phyloP scores from a whole-genome alignment of 2,329 filamentous ascomycete genomes.

The Venturiaceae sp. region DNA sequence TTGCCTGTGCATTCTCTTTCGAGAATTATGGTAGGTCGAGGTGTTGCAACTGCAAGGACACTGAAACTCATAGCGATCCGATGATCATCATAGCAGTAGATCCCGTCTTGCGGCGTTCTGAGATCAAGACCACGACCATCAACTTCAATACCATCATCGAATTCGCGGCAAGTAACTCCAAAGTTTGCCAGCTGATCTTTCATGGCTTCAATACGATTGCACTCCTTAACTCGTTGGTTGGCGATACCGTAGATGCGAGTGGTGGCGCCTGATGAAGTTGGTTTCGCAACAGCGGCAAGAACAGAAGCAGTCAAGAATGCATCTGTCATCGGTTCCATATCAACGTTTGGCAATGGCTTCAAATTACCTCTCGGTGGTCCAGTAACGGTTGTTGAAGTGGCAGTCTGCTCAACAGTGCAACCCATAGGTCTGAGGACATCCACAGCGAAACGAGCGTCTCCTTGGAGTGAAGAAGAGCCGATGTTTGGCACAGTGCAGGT shows the following conservation, averaged over 20 bases:
- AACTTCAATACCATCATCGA: constrained; percentile 87
- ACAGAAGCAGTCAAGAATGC: constrained; percentile 94
- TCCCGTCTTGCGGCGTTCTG: constrained; percentile 45
- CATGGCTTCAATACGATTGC: constrained; percentile 94
- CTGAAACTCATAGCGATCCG: constrained; percentile 98
- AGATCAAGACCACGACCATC: constrained; percentile 46
- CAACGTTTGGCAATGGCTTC: constrained; percentile 68
- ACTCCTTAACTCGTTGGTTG: constrained; percentile 96
- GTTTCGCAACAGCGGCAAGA: constrained; percentile 77
- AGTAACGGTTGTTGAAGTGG: constrained; percentile 81
- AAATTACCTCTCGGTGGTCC: constrained; percentile 69
- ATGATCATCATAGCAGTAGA: constrained; percentile 96
- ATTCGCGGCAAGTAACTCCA: constrained; percentile 73
- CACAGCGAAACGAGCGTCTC: constrained; percentile 87
- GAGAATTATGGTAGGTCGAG: constrained; percentile 63
- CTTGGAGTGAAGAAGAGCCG: constrained; percentile 82
- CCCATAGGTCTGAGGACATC: constrained; percentile 91
- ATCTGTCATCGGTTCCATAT: constrained; percentile 99
- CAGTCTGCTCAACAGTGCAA: constrained; percentile 77
- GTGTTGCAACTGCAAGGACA: constrained; percentile 66
- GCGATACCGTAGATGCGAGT: constrained; percentile 91
- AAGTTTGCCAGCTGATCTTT: constrained; percentile 90
- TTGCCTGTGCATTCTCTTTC: constrained; percentile 93
- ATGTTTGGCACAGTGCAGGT: constrained; percentile 97
- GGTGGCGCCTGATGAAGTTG: constrained; percentile 48